phyloP scores from a whole-genome alignment of 2,329 filamentous ascomycete species.

The Penicillium sp. region DNA sequence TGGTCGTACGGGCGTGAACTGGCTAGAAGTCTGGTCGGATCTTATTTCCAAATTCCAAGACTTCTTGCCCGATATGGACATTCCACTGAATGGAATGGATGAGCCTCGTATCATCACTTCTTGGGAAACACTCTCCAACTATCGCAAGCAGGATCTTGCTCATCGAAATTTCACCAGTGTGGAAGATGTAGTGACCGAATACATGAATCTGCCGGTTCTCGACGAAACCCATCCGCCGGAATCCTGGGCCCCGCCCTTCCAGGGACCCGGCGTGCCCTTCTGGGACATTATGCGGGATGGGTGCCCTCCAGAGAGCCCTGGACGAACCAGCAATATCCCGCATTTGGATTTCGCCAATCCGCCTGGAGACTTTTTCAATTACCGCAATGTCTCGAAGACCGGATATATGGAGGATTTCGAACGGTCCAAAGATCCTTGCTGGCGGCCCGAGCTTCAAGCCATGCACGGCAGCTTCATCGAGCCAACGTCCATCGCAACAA shows the following conservation, averaged over 20 bases:
- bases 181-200: background rate
- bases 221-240: background rate
- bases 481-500: conserved; percentile 44
- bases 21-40: conserved; percentile 41
- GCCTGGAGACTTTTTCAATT: conserved; percentile 24
- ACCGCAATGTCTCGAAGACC: conserved; percentile 33
- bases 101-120: conserved; percentile 45
- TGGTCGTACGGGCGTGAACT: conserved; percentile 26
- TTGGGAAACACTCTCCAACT: conserved; percentile 42
- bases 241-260: conserved; percentile 1
- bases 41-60: conserved; percentile 36
- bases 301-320: conserved; percentile 27
- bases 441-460: conserved; percentile 42
- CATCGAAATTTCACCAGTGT: background rate
- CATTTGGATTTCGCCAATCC: conserved; percentile 34
- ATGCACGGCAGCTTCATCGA: conserved; percentile 48
- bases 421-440: conserved; percentile 42
- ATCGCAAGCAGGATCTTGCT: conserved; percentile 11
- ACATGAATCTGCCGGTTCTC: background rate
- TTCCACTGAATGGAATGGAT: conserved; percentile 48
- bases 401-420: conserved; percentile 48
- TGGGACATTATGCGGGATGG: conserved; percentile 42
- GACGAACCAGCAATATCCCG: conserved; percentile 19
- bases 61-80: conserved; percentile 43
- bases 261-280: background rate